phyloP scores from a whole-genome alignment of 176 grass and related monocot genomes.

The Chloris gayana region DNA sequence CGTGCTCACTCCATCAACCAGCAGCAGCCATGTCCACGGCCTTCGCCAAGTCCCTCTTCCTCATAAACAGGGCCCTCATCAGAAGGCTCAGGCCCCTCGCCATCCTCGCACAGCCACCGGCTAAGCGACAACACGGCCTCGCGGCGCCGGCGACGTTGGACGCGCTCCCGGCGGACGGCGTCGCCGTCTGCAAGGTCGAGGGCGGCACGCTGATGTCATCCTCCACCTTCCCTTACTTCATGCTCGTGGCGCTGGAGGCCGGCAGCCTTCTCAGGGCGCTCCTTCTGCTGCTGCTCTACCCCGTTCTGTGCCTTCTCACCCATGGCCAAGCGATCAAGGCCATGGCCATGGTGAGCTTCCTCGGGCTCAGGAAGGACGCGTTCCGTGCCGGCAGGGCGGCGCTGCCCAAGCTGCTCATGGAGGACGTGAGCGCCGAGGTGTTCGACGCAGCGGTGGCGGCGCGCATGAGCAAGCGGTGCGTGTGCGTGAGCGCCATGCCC shows the following conservation, averaged over 20 bases:
- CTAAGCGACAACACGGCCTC: not conserved
- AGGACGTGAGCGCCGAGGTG: conserved; percentile 69
- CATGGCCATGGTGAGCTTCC: conserved; percentile 65
- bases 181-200: conserved; percentile 57
- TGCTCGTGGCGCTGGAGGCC: conserved; percentile 82
- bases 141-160: not conserved
- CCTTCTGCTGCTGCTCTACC: conserved; percentile 63
- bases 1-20: not conserved
- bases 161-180: conserved; percentile 7
- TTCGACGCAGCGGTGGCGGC: conserved; percentile 36
- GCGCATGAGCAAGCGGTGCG: conserved; percentile 29
- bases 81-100: conserved; percentile 49
- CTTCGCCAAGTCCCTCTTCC: conserved; percentile 48
- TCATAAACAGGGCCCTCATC: conserved; percentile 45
- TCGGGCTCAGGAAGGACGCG: conserved; percentile 54
- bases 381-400: conserved; percentile 58
- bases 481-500: conserved; percentile 76
- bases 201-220: conserved; percentile 56
- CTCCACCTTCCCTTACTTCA: conserved; percentile 82
- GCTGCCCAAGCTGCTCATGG: conserved; percentile 65
- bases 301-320: conserved; percentile 44
- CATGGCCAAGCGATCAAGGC: conserved; percentile 31
- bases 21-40: conserved; percentile 48
- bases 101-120: conserved; percentile 11
- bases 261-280: conserved; percentile 63